Conservation (phyloP, 495 filamentous ascomycete genomes). For the Chaetomidium leptoderma region DNA sequence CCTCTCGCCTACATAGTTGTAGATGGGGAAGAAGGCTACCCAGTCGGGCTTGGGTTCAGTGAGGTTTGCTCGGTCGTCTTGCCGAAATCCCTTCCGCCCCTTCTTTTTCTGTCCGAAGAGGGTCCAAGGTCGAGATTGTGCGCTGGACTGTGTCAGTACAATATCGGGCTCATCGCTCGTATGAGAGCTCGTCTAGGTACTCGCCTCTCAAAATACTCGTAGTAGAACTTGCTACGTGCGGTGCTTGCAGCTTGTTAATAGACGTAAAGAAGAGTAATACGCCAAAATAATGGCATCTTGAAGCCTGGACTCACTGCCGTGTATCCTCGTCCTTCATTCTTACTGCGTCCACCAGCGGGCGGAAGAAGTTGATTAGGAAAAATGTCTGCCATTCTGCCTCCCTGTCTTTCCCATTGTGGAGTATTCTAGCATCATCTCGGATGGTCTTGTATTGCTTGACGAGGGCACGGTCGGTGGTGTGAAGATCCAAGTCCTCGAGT, state of each 20-base stretch:
- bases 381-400: background rate
- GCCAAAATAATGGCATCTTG: no score
- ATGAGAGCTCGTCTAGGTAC: background rate
- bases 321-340: background rate
- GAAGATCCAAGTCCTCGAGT: background rate
- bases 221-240: background rate
- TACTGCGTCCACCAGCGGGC: no score
- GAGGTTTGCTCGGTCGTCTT: background rate
- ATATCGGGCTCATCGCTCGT: background rate
- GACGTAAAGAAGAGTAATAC: background rate
- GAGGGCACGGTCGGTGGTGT: no score
- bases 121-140: background rate
- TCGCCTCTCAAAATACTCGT: background rate
- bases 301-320: background rate
- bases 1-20: background rate
- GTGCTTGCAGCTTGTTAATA: background rate
- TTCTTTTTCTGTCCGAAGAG: background rate
- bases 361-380: background rate
- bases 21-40: constrained; percentile 1
- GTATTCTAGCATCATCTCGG: background rate
- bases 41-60: background rate
- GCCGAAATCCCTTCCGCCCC: background rate
- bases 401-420: background rate
- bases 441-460: background rate
- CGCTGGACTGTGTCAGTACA: background rate